Base-by-base conservation (phyloP, 305 asterid species). In the Nicotiana rustica region DNA sequence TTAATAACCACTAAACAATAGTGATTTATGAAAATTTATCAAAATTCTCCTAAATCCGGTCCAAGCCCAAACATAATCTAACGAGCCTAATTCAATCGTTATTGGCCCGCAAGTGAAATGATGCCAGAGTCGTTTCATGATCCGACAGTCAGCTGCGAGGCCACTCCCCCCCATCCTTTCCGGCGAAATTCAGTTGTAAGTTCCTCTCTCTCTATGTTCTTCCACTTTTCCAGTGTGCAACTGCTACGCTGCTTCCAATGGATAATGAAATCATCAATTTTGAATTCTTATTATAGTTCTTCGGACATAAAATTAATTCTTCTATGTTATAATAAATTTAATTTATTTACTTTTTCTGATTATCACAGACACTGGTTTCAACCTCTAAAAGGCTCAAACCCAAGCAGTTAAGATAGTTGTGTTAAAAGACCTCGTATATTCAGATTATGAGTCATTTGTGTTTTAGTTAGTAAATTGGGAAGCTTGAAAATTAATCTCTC, bases 381-480 rank as follows among this genome's bases (percentile, higher is more conserved):
- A 25, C 25, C 25, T 25, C 25, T 25, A 25, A 8, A 38, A 41
- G 7, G 49, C 7, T 41, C 49, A 41, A 41, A 41, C 10, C 49
- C 49, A 4, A 68, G 31, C 33, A 69, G 2, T 69, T n/a, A 4
- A 67, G 14, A 36, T n/a, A n/a, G 17, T 69, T 70, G 19, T 41
- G 59, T 70, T 70, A 19, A 70, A 10, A 41, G 2, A 41, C 78
- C n/a, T 4, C n/a, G 14, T 68, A 6, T n/a, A 38, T 5, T 38
- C 57, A 69, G 31, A 69, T 36, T 69, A 47, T 47, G 79, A 21
- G 38, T 6, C 5, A 19, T 47, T 47, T 21, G 14, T 70, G 18
- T 70, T 70, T 44, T 13, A 73, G 44, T 25, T 73, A 52, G 8
- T 75, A 75, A 75, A 29, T 75, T 52, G 4, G 47, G 65, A 5